These are phyloP conservation scores for Galeopsis tetrahit DNA, from an alignment of 257 asterid species.

Conservation along the genomic window DNA sequence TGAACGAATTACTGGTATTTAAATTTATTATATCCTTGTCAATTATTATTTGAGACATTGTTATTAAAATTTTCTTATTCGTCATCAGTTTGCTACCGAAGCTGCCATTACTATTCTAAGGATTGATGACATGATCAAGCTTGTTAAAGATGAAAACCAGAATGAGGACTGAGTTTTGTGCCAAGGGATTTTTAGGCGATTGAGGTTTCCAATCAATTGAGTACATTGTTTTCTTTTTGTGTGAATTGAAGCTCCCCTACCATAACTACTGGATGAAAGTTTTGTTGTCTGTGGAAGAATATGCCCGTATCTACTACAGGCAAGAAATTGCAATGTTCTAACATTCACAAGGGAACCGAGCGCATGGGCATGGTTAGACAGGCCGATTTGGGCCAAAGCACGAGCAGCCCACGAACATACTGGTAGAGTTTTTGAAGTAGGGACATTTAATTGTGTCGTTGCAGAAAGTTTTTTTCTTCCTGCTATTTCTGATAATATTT, in stretches of 20 bases:
- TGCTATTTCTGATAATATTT: background rate
- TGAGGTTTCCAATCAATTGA: background rate
- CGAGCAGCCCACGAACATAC: background rate
- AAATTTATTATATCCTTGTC: background rate
- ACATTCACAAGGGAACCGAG: too few species aligned
- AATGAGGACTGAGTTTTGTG: slow-evolving; percentile 45
- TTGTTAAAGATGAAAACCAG: slow-evolving; percentile 83
- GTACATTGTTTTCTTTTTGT: slow-evolving; percentile 7
- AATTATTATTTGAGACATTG: background rate
- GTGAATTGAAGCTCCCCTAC: slow-evolving; percentile 27
- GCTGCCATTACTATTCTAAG: slow-evolving; percentile 99
- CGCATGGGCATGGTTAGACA: background rate
- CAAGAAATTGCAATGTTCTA: background rate
- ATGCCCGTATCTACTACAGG: background rate
- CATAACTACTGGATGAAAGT: slow-evolving; percentile 31
- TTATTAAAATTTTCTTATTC: background rate
- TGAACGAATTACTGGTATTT: slow-evolving; percentile 16
- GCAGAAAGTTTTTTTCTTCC: background rate
- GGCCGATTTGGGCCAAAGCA: background rate
- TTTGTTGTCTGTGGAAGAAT: slow-evolving; percentile 35
- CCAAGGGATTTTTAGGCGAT: slow-evolving; percentile 7
- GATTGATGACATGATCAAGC: slow-evolving; percentile 95
- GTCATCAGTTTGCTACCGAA: slow-evolving; percentile 90
- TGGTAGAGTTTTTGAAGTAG: background rate
- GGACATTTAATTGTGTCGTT: background rate